phyloP scores from a whole-genome alignment of 352 stramenopile genomes.

The Elongisporangium anandrum region DNA sequence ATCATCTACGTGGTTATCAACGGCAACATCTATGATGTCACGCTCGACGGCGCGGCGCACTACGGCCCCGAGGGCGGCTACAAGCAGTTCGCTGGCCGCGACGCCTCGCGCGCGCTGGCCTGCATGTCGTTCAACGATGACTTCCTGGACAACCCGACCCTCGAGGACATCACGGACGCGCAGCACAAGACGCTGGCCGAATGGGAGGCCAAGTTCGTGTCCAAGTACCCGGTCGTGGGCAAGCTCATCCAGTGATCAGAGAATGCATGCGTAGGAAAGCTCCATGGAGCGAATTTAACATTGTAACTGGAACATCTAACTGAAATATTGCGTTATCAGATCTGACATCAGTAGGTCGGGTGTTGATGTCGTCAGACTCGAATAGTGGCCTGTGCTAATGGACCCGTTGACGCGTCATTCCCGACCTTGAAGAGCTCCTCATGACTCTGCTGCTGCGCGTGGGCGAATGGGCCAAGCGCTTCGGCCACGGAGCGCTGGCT shows the following conservation, averaged over 20 bases:
- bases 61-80: conserved; percentile 95
- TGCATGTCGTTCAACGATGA: conserved; percentile 96
- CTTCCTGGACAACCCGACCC: conserved; percentile 88
- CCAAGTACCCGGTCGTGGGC: conserved; percentile 94
- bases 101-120: conserved; percentile 92
- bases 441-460: not conserved
- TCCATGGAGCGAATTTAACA: too few relatives aligned
- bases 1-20: conserved; percentile 94
- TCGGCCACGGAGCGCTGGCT: not conserved
- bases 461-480: not conserved
- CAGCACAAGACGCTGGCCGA: conserved; percentile 93
- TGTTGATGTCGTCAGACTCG: not conserved
- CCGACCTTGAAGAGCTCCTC: not conserved
- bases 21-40: conserved; percentile 97
- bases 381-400: not conserved
- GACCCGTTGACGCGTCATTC: not conserved
- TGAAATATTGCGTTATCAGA: not conserved
- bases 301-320: too few relatives aligned
- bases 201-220: conserved; percentile 95
- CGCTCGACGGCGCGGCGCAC: conserved; percentile 90
- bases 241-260: too few relatives aligned
- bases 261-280: too few relatives aligned
- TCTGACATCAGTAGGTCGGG: not conserved
- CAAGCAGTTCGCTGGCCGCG: conserved; percentile 94
- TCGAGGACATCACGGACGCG: conserved; percentile 90